Conservation (phyloP, 768 basidiomycete species). For the Leccinum olivaceopallidum region DNA sequence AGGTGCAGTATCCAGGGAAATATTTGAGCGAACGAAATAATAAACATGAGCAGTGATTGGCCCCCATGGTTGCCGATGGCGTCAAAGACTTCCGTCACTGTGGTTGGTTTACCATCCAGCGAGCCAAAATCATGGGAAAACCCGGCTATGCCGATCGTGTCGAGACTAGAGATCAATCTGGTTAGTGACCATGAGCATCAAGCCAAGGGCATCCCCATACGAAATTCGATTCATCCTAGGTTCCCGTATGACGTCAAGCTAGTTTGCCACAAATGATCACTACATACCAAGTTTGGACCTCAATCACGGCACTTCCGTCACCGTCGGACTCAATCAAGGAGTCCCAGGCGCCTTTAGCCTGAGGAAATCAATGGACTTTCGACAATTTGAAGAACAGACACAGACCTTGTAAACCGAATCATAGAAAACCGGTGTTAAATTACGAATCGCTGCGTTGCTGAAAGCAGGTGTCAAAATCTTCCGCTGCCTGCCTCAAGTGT, state of each 20-base stretch:
- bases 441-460: conserved; percentile 41
- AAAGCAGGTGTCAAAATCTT: conserved; percentile 43
- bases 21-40: conserved; percentile 27
- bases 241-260: background rate
- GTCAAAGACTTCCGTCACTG: conserved; percentile 30
- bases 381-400: conserved; percentile 8
- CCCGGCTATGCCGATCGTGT: conserved; percentile 45
- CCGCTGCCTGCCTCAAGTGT: conserved; percentile 30
- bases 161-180: conserved; percentile 32
- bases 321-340: conserved; percentile 23
- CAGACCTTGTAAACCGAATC: conserved; percentile 44
- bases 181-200: background rate
- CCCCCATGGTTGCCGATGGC: conserved; percentile 16
- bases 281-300: conserved; percentile 49
- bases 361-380: background rate
- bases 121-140: conserved; percentile 47
- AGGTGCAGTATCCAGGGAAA: conserved; percentile 35
- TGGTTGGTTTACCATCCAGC: conserved; percentile 35
- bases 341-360: conserved; percentile 37
- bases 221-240: conserved; percentile 47
- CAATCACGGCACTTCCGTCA: conserved; percentile 37
- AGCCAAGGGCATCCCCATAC: conserved; percentile 24
- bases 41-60: conserved; percentile 2
- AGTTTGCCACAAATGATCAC: background rate
- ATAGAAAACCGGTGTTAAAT: conserved; percentile 38